Conservation (phyloP, 2,329 filamentous ascomycete genomes). For the Aspergillus sp. region DNA sequence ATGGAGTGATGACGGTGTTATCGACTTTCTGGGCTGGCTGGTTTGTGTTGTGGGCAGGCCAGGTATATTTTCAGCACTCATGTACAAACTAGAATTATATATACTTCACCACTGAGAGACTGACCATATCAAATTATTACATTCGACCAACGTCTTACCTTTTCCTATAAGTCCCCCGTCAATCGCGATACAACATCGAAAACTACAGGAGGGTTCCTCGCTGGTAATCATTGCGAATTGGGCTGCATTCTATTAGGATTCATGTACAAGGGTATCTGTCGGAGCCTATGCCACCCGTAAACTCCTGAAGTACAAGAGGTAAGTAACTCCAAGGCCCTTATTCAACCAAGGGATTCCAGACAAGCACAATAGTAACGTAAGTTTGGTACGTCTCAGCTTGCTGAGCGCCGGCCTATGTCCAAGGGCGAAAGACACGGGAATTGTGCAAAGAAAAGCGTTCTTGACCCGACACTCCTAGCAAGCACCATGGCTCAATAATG, state of each 20-base stretch:
- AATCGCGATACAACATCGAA: neutral
- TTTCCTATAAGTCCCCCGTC: too few species aligned
- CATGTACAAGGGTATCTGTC: neutral
- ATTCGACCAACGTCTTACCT: neutral
- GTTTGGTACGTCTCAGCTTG: too few species aligned
- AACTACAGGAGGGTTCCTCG: neutral
- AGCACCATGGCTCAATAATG: neutral
- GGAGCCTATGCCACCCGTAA: neutral
- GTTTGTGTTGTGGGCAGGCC: neutral
- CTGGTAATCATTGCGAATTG: neutral
- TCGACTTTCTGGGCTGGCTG: neutral
- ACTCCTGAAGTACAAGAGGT: neutral
- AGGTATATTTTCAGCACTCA: neutral
- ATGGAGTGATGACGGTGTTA: constrained; percentile 10
- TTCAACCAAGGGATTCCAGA: neutral
- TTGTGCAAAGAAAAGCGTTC: constrained; percentile 1
- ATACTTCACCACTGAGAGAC: neutral
- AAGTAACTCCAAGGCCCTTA: neutral
- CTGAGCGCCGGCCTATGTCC: too few species aligned
- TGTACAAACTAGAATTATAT: neutral
- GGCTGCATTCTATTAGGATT: neutral
- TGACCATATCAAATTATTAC: neutral
- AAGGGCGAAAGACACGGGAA: neutral
- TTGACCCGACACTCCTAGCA: neutral
- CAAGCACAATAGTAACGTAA: neutral